Evolutionary conservation across 192 early-diverging fungal species (phyloP), one percentile per base, ranked within the genome.

Genomic region (Rhizophagus sp.): DNA sequence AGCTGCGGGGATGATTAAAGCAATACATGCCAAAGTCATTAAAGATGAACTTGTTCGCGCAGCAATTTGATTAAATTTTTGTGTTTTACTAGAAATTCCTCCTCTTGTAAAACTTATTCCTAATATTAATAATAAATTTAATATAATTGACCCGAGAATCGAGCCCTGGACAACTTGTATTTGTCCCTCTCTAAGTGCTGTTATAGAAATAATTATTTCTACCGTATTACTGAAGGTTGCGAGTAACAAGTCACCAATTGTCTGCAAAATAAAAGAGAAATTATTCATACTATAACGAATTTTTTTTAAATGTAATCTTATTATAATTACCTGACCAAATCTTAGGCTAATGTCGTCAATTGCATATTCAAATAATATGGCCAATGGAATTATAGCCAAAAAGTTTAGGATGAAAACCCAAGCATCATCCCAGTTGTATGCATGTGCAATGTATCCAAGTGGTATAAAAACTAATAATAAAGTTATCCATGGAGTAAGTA

Each of bases 341-440:
- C 87, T 81, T 83, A 88, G 81, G 0, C 89, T 34, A 39, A 84
- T 68, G 41, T 84, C 81, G 9, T 86, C 83, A 57, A 81, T 84
- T 7, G 79, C 79, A 52, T 73, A 84, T 47, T 79, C 85, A 27
- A 84, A 78, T 24, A 84, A 11, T 76, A 97, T 96, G 34, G 97
- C 97, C 50, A 99, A 84, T 41, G 96, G 95, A n/a, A 99, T 83
- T 49, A 98, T 94, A 7, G 95, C 97, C 25, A 95, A 88, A 62
- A 98, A 96, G 88, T 98, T 99, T 62, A 96, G 85, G 19, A 90
- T 73, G 79, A 99, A 99, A 2, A 91, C 82, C 22, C 86, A 79
- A 9, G 90, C 85, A 11, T 91, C 89, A 30, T 83, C 76, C 95
- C 94, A 97, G 9, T 82, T 63, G 13, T 94, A 73, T 44, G 86